Evolutionary conservation across 306 rosid species (phyloP).

Genomic region (Cajanus cajan): DNA sequence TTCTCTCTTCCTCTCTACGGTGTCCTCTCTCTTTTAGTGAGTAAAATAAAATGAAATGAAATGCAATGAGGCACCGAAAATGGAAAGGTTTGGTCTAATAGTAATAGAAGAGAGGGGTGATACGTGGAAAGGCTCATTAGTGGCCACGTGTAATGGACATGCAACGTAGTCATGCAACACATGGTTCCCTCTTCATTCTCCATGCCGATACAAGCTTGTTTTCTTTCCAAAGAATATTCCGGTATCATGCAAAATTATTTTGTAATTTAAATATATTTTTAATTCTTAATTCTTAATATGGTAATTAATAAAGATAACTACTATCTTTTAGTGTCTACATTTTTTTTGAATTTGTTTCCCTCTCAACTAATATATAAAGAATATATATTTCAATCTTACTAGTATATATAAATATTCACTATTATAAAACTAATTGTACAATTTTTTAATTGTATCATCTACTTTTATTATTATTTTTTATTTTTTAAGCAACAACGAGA

Average conservation of each 20-base stretch:
- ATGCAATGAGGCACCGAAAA: slow-evolving; percentile 6
- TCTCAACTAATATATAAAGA: too few species aligned
- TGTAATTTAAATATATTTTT: too few species aligned
- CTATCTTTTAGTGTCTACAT: too few species aligned
- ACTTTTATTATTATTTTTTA: too few species aligned
- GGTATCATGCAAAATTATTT: background rate
- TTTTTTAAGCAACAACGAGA: too few species aligned
- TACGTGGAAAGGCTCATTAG: slow-evolving; percentile 18
- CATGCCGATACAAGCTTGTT: background rate
- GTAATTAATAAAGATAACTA: too few species aligned
- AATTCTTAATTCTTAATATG: too few species aligned
- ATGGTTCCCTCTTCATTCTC: background rate
- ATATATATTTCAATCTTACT: too few species aligned
- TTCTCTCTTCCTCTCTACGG: background rate
- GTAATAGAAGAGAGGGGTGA: slow-evolving; percentile 14
- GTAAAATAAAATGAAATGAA: background rate
- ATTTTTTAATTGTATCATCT: too few species aligned
- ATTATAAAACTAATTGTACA: too few species aligned
- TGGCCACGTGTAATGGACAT: slow-evolving; percentile 38
- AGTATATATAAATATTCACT: too few species aligned
- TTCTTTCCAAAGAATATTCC: background rate
- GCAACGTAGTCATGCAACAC: slow-evolving; percentile 40
- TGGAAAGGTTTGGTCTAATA: background rate
- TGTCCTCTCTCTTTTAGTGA: slow-evolving; percentile 3
- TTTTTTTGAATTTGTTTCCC: too few species aligned